Conservation (phyloP, 1,284 basidiomycete genomes). For the Tremellales sp. region DNA sequence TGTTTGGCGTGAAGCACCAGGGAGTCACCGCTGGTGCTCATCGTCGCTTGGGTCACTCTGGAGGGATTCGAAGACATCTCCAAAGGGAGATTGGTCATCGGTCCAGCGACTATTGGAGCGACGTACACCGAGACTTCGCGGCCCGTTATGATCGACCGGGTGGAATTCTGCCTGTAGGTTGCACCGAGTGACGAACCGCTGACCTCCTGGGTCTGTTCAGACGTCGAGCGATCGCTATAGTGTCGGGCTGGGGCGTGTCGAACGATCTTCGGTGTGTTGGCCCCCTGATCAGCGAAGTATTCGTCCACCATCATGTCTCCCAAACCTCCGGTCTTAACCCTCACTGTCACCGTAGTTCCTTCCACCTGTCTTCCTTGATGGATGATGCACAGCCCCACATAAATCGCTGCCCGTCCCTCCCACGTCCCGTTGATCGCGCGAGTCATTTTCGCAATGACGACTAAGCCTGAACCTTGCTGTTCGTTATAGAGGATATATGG, state of each 20-base stretch:
- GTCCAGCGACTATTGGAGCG: too few relatives aligned
- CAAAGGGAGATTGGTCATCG: too few relatives aligned
- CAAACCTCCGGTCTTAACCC: not conserved
- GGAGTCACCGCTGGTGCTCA: not conserved
- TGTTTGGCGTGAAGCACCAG: not conserved
- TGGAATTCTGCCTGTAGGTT: not conserved
- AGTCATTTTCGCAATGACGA: not conserved
- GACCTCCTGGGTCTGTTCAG: not conserved
- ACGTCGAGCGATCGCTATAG: not conserved
- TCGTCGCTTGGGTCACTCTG: not conserved
- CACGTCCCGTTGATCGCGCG: not conserved
- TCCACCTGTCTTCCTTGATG: not conserved
- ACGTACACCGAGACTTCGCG: too few relatives aligned
- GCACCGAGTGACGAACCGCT: not conserved
- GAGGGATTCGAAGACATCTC: too few relatives aligned
- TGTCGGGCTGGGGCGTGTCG: not conserved
- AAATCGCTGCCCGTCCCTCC: not conserved
- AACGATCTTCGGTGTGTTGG: not conserved
- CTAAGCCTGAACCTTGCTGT: not conserved
- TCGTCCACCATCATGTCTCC: not conserved
- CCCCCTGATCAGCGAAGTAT: not conserved
- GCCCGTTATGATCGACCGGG: not conserved
- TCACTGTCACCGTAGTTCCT: not conserved
- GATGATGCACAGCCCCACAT: not conserved
- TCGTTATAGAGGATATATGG: too few relatives aligned